These are phyloP conservation scores for Triticum aestivum DNA, from an alignment of 176 grass and related monocot species.

Conservation along the genomic window IWGSC_CS_RefSeq_v2.1 NC_057794.1:501834289-501834788, in stretches of 20 bases:
- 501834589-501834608: conserved; percentile 88
- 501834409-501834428: conserved; percentile 97
- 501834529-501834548: conserved; percentile 90
- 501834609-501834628: conserved; percentile 67
- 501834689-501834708: conserved; percentile 81
- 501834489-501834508: conserved; percentile 81
- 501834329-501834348: conserved; percentile 92
- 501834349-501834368: conserved; percentile 84
- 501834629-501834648: conserved; percentile 90
- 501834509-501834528: conserved; percentile 96
- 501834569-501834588: conserved; percentile 76
- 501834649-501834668: conserved; percentile 92
- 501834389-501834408: conserved; percentile 86
- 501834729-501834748: conserved; percentile 28
- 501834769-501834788: background rate
- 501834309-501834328: conserved; percentile 89
- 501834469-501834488: conserved; percentile 90
- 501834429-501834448: conserved; percentile 94
- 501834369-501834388: conserved; percentile 59
- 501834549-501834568: conserved; percentile 96
- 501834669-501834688: conserved; percentile 71
- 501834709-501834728: conserved; percentile 70
- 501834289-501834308: conserved; percentile 96
- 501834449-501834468: conserved; percentile 86
- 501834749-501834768: conserved; percentile 22